These are phyloP conservation scores for Papiliotrema flavescens DNA, from an alignment of 1,284 basidiomycete genomes.

Conservation along the genomic window DNA sequence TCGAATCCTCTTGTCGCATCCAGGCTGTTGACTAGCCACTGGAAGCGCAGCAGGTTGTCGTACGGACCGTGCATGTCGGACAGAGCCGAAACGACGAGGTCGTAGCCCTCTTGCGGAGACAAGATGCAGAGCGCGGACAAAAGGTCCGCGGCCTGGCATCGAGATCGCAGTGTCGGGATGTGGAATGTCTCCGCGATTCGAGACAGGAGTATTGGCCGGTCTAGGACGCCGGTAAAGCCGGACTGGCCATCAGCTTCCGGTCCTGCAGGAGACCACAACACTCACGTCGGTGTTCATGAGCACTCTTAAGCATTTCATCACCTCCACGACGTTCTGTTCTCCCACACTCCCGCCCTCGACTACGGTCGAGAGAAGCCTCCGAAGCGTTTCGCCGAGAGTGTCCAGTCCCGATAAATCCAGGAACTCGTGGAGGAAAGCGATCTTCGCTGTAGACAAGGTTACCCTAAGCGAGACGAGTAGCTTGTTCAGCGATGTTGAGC, in stretches of 20 bases:
- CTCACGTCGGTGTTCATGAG: constrained; percentile 79
- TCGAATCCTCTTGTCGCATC: constrained; percentile 37
- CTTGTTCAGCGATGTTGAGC: constrained; percentile 65
- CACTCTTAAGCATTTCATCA: constrained; percentile 74
- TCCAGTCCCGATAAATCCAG: constrained; percentile 65
- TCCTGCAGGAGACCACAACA: constrained; percentile 2
- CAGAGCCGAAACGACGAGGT: constrained; percentile 68
- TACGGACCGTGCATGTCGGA: constrained; percentile 72
- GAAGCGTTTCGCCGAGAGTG: constrained; percentile 58
- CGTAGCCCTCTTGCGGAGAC: constrained; percentile 67
- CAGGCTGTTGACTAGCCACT: constrained; percentile 66
- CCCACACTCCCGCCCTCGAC: constrained; percentile 65
- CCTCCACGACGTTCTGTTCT: constrained; percentile 65
- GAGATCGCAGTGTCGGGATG: constrained; percentile 62
- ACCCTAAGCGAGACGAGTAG: constrained; percentile 80
- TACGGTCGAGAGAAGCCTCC: constrained; percentile 56
- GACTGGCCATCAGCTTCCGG: constrained; percentile 43
- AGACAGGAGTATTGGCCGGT: constrained; percentile 64
- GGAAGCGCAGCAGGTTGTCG: constrained; percentile 74
- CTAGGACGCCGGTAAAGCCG: constrained; percentile 68
- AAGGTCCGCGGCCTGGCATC: constrained; percentile 69
- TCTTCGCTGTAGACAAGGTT: constrained; percentile 74
- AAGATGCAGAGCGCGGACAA: constrained; percentile 78
- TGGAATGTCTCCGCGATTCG: constrained; percentile 71
- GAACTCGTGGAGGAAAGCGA: constrained; percentile 76